phyloP scores from a whole-genome alignment of 371 early-diverging fungal species.

The Mortierella sp. region DNA sequence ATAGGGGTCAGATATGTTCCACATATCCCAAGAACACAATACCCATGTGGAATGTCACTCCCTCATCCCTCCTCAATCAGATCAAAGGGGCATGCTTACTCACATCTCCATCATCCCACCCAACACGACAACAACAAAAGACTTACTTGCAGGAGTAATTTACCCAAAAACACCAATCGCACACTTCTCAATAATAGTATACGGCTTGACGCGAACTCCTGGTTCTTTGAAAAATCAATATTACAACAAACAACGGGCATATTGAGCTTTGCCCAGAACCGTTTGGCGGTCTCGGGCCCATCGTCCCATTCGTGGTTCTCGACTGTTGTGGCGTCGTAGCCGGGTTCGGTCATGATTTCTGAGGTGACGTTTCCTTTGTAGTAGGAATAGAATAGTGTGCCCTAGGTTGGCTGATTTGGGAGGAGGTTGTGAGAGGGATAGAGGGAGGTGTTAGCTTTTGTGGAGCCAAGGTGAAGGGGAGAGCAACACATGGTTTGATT shows the following conservation, averaged over 20 bases:
- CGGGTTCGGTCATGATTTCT: conserved; percentile 66
- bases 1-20: too few species aligned
- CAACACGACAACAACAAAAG: too few species aligned
- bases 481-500: too few species aligned
- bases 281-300: conserved; percentile 63
- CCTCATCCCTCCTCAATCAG: too few species aligned
- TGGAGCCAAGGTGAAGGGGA: not conserved
- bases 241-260: conserved; percentile 77
- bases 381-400: conserved; percentile 71
- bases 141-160: conserved; percentile 62
- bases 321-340: conserved; percentile 67
- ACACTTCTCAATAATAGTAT: conserved; percentile 70
- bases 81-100: too few species aligned
- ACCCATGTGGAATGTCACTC: too few species aligned
- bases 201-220: conserved; percentile 68
- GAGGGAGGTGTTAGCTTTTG: not conserved
- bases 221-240: conserved; percentile 60
- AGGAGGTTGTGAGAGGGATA: not conserved
- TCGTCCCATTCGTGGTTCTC: conserved; percentile 82
- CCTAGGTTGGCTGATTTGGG: conserved; percentile 27
- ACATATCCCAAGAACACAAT: too few species aligned
- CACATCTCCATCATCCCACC: too few species aligned
- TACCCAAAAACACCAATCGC: conserved; percentile 71
- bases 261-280: conserved; percentile 62
- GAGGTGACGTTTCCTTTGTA: conserved; percentile 62